phyloP scores from a whole-genome alignment of 2,329 filamentous ascomycete species.

The Pseudocercospora vitis region DNA sequence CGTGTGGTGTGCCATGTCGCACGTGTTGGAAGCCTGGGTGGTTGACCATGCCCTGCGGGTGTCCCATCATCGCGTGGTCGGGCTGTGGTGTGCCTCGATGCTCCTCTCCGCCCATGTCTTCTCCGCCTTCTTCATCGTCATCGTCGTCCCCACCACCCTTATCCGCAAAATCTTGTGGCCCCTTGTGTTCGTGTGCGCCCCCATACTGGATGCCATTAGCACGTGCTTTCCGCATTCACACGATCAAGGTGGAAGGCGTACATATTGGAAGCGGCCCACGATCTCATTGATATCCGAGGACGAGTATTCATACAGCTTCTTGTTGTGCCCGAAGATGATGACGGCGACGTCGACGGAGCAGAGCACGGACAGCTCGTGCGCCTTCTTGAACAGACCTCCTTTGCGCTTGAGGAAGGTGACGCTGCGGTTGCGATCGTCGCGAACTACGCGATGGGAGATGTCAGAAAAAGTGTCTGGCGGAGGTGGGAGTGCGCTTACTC shows the following conservation, averaged over 20 bases:
- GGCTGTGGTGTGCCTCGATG: conserved; percentile 69
- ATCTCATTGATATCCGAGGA: conserved; percentile 91
- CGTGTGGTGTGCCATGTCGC: conserved; percentile 77
- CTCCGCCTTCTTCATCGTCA: conserved; percentile 72
- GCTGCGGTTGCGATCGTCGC: conserved; percentile 29
- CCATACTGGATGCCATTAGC: conserved; percentile 66
- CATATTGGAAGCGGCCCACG: conserved; percentile 84
- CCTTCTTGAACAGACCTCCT: conserved; percentile 98
- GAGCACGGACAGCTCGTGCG: conserved; percentile 94
- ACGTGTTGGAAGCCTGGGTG: conserved; percentile 74
- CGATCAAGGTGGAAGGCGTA: conserved; percentile 49
- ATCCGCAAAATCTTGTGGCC: conserved; percentile 85
- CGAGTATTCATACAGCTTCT: conserved; percentile 98
- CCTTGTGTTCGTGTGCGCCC: conserved; percentile 92
- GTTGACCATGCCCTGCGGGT: conserved; percentile 44
- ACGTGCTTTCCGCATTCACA: conserved; percentile 11
- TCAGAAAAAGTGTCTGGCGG: neutral
- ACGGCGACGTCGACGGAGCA: conserved; percentile 98
- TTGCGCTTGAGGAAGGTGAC: conserved; percentile 95
- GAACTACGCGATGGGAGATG: conserved; percentile 19
- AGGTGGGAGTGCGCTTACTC: conserved; percentile 22
- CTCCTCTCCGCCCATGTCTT: conserved; percentile 40
- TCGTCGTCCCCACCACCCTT: conserved; percentile 76
- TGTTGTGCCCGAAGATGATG: conserved; percentile 98
- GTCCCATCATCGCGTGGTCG: conserved; percentile 53